These are phyloP conservation scores for Ceratocystis lukuohia DNA, from an alignment of 2,329 filamentous ascomycete species.

Conservation along the genomic window DNA sequence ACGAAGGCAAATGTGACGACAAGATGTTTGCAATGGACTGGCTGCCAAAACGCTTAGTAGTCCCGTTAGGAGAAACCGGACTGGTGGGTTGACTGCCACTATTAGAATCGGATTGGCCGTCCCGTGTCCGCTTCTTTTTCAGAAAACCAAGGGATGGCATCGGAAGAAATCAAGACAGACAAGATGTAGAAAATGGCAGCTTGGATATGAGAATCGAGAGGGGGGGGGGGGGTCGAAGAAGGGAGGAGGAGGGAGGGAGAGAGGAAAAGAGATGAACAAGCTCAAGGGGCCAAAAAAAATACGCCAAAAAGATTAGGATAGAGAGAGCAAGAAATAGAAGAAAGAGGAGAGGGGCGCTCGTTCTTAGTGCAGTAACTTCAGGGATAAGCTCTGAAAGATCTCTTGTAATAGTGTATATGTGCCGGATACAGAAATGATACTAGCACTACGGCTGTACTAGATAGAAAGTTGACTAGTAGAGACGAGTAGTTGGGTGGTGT, in stretches of 20 bases:
- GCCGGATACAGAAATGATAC: constrained; percentile 4
- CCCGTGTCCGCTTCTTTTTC: constrained; percentile 98
- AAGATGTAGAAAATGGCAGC: constrained; percentile 19
- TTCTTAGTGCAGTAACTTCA: not conserved
- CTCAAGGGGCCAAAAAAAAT: not conserved
- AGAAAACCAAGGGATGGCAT: constrained; percentile 96
- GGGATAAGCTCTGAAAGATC: not conserved
- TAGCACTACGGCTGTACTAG: not conserved
- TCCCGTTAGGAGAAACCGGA: constrained; percentile 43
- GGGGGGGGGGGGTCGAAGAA: not conserved
- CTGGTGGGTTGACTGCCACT: constrained; percentile 52
- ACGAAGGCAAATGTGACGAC: constrained; percentile 15
- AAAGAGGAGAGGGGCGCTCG: not conserved
- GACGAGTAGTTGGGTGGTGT: not conserved
- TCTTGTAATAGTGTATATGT: not conserved
- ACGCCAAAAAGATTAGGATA: not conserved
- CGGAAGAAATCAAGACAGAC: constrained; percentile 22
- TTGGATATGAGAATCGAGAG: not conserved
- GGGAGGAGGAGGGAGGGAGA: not conserved
- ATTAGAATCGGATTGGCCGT: constrained; percentile 60
- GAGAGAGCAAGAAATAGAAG: not conserved
- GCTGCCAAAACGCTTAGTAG: constrained; percentile 11
- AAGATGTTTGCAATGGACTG: constrained; percentile 15
- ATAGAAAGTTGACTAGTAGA: not conserved
- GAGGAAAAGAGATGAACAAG: not conserved